A percentile compares a stretch with the other conserved stretches of the same genome.
phyloP scores from a whole-genome alignment of 305 asterid genomes.

The Nicotiana rustica region DNA sequence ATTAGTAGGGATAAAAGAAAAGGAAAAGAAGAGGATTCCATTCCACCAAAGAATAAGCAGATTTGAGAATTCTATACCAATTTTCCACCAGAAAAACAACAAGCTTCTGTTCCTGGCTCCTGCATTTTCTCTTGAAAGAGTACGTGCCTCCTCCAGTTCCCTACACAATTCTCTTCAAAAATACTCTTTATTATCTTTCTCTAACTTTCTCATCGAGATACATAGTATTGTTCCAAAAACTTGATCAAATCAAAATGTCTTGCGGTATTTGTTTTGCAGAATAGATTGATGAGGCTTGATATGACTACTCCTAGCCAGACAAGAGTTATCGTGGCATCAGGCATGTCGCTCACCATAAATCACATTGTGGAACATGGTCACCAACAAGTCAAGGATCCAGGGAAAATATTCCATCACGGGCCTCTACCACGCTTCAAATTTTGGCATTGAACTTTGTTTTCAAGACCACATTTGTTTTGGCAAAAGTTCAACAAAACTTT shows the following conservation, averaged over 20 bases:
- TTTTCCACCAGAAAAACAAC: neutral
- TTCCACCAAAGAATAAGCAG: neutral
- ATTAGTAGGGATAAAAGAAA: neutral
- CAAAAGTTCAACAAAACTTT: too few species aligned
- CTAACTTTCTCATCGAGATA: neutral
- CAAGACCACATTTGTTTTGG: too few species aligned
- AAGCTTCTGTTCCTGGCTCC: neutral
- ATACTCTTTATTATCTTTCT: neutral
- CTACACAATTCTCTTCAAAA: neutral
- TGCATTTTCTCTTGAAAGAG: neutral
- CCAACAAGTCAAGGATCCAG: constrained; percentile 13
- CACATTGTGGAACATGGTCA: neutral
- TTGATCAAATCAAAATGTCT: neutral
- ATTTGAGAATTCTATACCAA: neutral
- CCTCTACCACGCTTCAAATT: neutral
- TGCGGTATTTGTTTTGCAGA: neutral
- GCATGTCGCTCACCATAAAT: neutral
- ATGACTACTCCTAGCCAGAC: neutral
- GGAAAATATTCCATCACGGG: too few species aligned
- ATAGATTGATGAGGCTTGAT: neutral
- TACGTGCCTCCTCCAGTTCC: neutral
- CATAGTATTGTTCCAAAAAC: neutral
- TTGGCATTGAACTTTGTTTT: too few species aligned
- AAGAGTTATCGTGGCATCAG: neutral
- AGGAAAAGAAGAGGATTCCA: neutral